Percentiles rank a stretch among this genome's conserved stretches.
Conservation (phyloP, 1,139 yeast genomes). For the Kazachstania sp. region DNA sequence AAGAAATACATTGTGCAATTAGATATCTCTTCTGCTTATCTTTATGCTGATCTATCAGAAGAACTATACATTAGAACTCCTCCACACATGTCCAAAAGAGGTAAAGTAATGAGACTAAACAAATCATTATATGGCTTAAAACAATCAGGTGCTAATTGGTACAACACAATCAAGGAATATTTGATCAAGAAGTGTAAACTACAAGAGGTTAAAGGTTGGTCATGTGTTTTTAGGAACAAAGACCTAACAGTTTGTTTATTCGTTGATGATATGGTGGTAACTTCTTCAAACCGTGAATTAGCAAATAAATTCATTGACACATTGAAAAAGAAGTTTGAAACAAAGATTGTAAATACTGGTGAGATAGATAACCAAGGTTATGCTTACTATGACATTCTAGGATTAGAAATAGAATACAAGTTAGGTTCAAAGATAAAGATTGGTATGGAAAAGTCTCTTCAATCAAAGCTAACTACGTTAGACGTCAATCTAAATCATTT, state of each 20-base stretch:
- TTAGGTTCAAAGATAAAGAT: background rate
- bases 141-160: slow-evolving; percentile 12
- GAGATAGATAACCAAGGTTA: background rate
- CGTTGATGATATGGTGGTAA: slow-evolving; percentile 10
- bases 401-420: slow-evolving; percentile 3
- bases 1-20: slow-evolving; percentile 5
- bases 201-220: slow-evolving; percentile 6
- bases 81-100: slow-evolving; percentile 7
- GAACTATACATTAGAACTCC: slow-evolving; percentile 12
- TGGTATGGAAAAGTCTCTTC: slow-evolving; percentile 5
- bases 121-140: slow-evolving; percentile 10
- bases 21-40: slow-evolving; percentile 14
- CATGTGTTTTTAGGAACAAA: slow-evolving; percentile 8
- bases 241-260: slow-evolving; percentile 6
- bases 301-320: background rate
- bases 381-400: slow-evolving; percentile 6
- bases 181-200: slow-evolving; percentile 1
- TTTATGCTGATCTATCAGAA: slow-evolving; percentile 12
- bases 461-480: slow-evolving; percentile 1
- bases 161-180: slow-evolving; percentile 4
- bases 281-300: background rate
- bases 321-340: slow-evolving; percentile 1
- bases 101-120: slow-evolving; percentile 7
- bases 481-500: background rate
- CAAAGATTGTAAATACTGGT: slow-evolving; percentile 1